phyloP scores from a whole-genome alignment of 2,329 filamentous ascomycete genomes.

The Pseudopithomyces maydicus region DNA sequence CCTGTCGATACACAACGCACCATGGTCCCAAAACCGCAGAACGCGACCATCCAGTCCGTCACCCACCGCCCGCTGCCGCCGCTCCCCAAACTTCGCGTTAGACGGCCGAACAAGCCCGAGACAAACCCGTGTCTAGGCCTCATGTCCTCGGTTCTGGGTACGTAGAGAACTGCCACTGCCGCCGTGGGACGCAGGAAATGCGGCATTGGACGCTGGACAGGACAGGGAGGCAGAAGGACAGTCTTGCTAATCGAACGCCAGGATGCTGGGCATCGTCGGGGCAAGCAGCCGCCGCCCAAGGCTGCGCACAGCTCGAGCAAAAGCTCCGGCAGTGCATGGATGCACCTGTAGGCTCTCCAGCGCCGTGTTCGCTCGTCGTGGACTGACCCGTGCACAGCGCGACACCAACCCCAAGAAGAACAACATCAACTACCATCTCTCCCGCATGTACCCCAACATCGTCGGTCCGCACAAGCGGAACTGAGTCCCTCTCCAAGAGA shows the following conservation, averaged over 20 bases:
- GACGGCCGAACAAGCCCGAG: conserved; percentile 66
- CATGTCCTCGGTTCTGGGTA: conserved; percentile 72
- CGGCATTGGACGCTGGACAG: conserved; percentile 5
- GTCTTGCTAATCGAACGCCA: conserved; percentile 45
- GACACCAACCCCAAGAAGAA: conserved; percentile 66
- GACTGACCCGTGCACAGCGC: conserved; percentile 52
- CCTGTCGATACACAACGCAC: conserved; percentile 6
- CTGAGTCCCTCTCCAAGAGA: conserved; percentile 29
- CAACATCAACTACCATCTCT: conserved; percentile 89
- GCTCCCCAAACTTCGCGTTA: conserved; percentile 67
- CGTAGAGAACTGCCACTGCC: conserved; percentile 8
- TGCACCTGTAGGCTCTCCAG: conserved; percentile 62
- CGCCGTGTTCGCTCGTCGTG: background rate
- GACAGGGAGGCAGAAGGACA: conserved; percentile 6
- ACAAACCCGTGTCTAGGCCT: conserved; percentile 68
- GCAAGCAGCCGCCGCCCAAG: conserved; percentile 60
- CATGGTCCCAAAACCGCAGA: conserved; percentile 46
- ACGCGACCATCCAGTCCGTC: conserved; percentile 38
- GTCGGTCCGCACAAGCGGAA: conserved; percentile 72
- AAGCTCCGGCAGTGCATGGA: conserved; percentile 78
- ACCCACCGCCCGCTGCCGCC: conserved; percentile 60
- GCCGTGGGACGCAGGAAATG: background rate
- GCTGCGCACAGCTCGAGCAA: conserved; percentile 64
- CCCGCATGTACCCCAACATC: conserved; percentile 75
- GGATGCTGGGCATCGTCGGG: conserved; percentile 86